Percentiles rank a stretch among this genome's conserved stretches.
Conservation (phyloP, 352 stramenopile genomes). For the Aphanomyces stellatus region DNA sequence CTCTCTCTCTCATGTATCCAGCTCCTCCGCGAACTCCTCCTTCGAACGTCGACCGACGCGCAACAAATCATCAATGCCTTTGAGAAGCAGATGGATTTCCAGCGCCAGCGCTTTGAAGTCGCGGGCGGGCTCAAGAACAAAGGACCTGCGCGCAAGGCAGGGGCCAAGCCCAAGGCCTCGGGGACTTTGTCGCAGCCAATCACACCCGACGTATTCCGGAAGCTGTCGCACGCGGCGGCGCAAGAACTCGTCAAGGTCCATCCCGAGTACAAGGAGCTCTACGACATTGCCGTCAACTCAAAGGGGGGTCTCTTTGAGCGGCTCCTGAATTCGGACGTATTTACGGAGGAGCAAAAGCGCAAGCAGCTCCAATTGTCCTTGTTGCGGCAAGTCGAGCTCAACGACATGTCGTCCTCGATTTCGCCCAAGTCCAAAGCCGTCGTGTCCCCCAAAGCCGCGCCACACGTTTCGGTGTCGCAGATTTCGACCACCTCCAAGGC, state of each 20-base stretch:
- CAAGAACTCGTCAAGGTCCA: conserved; percentile 17
- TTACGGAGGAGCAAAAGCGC: conserved; percentile 19
- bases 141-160: not conserved
- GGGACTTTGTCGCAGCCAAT: conserved; percentile 3
- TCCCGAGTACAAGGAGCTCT: conserved; percentile 19
- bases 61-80: conserved; percentile 18
- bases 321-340: conserved; percentile 12
- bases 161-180: not conserved
- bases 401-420: not conserved
- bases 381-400: conserved; percentile 15
- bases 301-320: conserved; percentile 19
- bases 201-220: conserved; percentile 18
- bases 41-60: conserved; percentile 14
- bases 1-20: not conserved
- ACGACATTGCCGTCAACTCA: conserved; percentile 10
- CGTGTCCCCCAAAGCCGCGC: conserved; percentile 2
- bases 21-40: conserved; percentile 11
- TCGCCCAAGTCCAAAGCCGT: not conserved
- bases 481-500: not conserved
- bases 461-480: not conserved
- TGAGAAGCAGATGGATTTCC: conserved; percentile 17
- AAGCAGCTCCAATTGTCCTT: conserved; percentile 12
- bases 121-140: conserved; percentile 12
- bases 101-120: conserved; percentile 6
- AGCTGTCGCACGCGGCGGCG: conserved; percentile 10